Conservation (phyloP, 1,139 yeast species). For the Saccharomyces hybrid region DNA sequence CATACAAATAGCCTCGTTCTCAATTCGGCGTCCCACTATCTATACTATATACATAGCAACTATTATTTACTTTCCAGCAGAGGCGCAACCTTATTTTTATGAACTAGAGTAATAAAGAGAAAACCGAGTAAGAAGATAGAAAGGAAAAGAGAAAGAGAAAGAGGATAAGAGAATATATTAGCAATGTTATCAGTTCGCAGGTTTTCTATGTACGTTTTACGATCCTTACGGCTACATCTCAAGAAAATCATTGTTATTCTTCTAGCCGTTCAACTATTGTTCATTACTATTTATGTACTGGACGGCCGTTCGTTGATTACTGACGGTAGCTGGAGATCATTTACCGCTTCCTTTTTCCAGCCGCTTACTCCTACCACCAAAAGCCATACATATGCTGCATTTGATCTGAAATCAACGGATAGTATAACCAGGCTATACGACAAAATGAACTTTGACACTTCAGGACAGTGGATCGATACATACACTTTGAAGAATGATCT, state of each 20-base stretch:
- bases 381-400: background rate
- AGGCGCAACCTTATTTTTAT: background rate
- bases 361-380: background rate
- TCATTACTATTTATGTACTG: background rate
- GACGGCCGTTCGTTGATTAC: background rate
- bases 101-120: background rate
- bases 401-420: background rate
- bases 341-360: background rate
- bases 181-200: background rate
- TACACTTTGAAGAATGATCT: conserved; percentile 15
- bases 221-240: background rate
- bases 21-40: background rate
- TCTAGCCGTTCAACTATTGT: background rate
- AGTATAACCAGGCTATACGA: conserved; percentile 8
- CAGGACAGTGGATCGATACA: conserved; percentile 15
- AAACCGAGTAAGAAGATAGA: background rate
- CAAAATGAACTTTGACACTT: conserved; percentile 17
- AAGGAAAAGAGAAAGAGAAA: too few relatives aligned
- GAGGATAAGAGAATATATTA: background rate
- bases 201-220: background rate
- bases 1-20: background rate
- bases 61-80: background rate
- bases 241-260: background rate
- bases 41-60: background rate
- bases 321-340: background rate